Evolutionary conservation across 164 flowering plant genomes (phyloP), one percentile per base, ranked within the genome.

Genomic region (Vitis riparia): DNA sequence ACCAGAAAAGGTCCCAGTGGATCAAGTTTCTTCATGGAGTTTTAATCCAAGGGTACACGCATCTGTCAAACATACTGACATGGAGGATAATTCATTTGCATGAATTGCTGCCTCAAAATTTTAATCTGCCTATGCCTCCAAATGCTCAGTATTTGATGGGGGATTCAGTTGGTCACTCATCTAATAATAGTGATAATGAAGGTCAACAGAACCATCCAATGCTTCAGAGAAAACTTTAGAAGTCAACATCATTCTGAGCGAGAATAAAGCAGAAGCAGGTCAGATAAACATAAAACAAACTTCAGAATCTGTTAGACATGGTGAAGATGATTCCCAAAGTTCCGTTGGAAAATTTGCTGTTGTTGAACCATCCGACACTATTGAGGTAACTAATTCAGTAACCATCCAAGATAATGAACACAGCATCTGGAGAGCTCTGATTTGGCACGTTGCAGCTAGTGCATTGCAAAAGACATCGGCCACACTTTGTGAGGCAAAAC

Each of bases 151-250:
- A 68, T 11, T 44, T 68, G 51, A 32, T 62, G 32, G 62, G 51
- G 15, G 47, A 55, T 68, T 15, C 56, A 53, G n/a, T 47, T 14
- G 32, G 23, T 51, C 37, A 12, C 14, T 17, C 63, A 23, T 15
- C 66, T n/a, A 59, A 51, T 53, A n/a, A 59, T 32, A 12, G 44
- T 51, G 47, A 55, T 15, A 48, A 23, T 19, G 44, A 50, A 72
- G 72, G 68, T 56, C 10, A 17, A 55, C 44, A 32, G 76, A 66
- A 66, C 67, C 65, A n/a, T 69, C 68, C 15, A 49, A 48, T 9
- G 9, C 58, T 27, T n/a, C 9, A 27, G 61, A 9, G 55, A 64
- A 51, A 3, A 15, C 48, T 13, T 63, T 50, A 3, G 70, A 69
- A 51, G 37, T 59, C 15, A 53, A 32, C 44, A 32, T 32, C 6